Base-by-base conservation (phyloP, 805 yeast genomes). In the Blastobotrys terrestris region DNA sequence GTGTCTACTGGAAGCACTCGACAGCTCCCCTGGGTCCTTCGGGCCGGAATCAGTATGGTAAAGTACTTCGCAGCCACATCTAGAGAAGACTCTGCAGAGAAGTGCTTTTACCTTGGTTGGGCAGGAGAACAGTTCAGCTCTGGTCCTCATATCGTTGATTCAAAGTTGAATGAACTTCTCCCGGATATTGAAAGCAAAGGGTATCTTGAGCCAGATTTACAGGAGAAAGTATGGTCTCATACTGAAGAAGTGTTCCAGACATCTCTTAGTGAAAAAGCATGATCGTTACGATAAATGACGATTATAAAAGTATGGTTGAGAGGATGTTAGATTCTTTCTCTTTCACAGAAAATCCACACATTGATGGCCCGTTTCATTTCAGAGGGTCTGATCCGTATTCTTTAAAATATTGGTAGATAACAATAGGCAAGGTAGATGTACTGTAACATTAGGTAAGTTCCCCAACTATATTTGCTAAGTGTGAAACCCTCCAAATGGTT, bases 151-250 rank as follows among this genome's bases (percentile, higher is more conserved):
- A 19, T 61, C n/a, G 39, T 61, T 14, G 48, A 49, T 44, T 39
- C 56, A 2, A 40, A 47, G 8, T 39, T 53, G 18, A 51, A 51
- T 4, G 55, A 53, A 39, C 31, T 55, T 21, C 46, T 31, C 26
- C 52, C 40, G 39, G 49, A 51, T 50, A 45, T 52, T 13, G 54
- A 48, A 39, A 35, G 39, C 21, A 55, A 55, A 50, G 51, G 53
- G 14, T 53, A 44, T 31, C 42, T 58, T 4, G 16, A 53, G 3
- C 51, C 53, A 20, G 58, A 58, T 13, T 46, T 54, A 45, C 63
- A 62, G 50, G 61, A 60, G n/a, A 62, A 49, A 47, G 61, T 58
- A 22, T 61, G 65, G 65, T 44, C 46, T 15, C 65, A 61, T 41
- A 58, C 63, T 20, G 55, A 58, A 50, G 60, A 61, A 35, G 35